Conservation (phyloP, 2,329 filamentous ascomycete species). For the Alternaria consortialis region DNA sequence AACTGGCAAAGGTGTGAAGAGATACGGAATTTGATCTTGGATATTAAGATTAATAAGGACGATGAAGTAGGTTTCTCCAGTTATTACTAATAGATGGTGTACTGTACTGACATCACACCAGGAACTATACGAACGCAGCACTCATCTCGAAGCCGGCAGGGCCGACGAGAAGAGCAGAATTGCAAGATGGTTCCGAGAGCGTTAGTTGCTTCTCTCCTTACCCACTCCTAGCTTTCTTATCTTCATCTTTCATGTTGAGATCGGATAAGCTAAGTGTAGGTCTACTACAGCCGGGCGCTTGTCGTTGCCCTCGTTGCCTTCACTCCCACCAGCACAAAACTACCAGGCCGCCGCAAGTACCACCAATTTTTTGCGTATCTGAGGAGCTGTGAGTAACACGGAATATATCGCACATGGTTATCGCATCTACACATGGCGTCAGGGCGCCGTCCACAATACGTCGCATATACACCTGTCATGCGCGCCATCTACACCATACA, state of each 20-base stretch:
- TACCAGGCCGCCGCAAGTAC: slow-evolving; percentile 34
- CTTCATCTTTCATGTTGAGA: slow-evolving; percentile 20
- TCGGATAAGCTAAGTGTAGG: slow-evolving; percentile 37
- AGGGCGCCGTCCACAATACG: not conserved
- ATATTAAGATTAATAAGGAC: slow-evolving; percentile 82
- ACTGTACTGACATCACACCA: slow-evolving; percentile 39
- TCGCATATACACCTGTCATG: not conserved
- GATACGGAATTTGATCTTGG: slow-evolving; percentile 78
- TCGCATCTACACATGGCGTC: not conserved
- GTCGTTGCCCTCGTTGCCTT: slow-evolving; percentile 35
- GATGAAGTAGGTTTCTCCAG: slow-evolving; percentile 74
- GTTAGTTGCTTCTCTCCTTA: slow-evolving; percentile 49
- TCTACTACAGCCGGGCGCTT: slow-evolving; percentile 32
- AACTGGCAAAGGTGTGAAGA: slow-evolving; percentile 74
- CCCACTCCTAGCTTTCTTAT: slow-evolving; percentile 16
- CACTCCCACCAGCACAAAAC: slow-evolving; percentile 36
- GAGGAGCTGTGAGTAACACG: not conserved
- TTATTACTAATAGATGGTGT: not conserved
- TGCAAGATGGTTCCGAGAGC: slow-evolving; percentile 58
- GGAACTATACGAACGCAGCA: slow-evolving; percentile 68
- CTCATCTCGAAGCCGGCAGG: slow-evolving; percentile 61
- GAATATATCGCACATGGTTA: not conserved
- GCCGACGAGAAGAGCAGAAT: slow-evolving; percentile 56
- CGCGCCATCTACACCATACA: not conserved
- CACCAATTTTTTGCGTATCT: slow-evolving; percentile 37